Conservation (phyloP, 1,139 yeast genomes). For the Taphrina populina region DNA sequence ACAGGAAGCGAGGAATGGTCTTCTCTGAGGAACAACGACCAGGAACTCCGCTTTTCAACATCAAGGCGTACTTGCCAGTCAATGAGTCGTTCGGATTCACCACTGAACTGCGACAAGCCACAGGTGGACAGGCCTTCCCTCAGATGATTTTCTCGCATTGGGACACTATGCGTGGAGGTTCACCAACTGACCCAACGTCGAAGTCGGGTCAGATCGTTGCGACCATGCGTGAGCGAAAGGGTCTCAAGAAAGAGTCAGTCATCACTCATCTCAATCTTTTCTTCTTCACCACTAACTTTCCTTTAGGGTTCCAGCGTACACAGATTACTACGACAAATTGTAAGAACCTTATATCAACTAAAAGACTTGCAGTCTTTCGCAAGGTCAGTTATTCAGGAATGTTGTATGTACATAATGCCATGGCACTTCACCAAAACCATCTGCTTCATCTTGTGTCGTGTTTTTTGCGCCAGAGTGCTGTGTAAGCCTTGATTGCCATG, state of each 20-base stretch:
- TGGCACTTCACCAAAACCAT: no score
- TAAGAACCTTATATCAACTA: constrained; percentile 52
- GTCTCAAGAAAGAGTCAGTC: constrained; percentile 78
- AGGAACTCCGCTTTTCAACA: constrained; percentile 99
- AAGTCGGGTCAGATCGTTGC: constrained; percentile 93
- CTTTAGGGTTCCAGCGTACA: constrained; percentile 84
- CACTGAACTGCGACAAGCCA: constrained; percentile 98
- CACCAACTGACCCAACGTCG: constrained; percentile 85
- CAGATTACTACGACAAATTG: constrained; percentile 99
- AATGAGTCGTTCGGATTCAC: constrained; percentile 99
- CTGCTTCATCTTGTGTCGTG: neutral
- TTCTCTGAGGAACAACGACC: constrained; percentile 99
- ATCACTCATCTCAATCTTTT: neutral
- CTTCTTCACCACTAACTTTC: neutral
- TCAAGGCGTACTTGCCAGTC: constrained; percentile 99
- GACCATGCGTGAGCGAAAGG: constrained; percentile 94
- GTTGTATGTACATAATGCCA: constrained; percentile 12
- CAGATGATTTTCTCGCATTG: constrained; percentile 99
- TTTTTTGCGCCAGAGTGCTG: no score
- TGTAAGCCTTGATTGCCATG: no score
- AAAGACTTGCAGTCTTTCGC: neutral
- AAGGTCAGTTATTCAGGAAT: neutral
- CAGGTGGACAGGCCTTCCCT: constrained; percentile 99
- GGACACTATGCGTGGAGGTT: constrained; percentile 77
- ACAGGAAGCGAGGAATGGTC: constrained; percentile 99